Evolutionary conservation across 2,329 filamentous ascomycete genomes (phyloP).

Genomic region (Colletotrichum sansevieriae): DNA sequence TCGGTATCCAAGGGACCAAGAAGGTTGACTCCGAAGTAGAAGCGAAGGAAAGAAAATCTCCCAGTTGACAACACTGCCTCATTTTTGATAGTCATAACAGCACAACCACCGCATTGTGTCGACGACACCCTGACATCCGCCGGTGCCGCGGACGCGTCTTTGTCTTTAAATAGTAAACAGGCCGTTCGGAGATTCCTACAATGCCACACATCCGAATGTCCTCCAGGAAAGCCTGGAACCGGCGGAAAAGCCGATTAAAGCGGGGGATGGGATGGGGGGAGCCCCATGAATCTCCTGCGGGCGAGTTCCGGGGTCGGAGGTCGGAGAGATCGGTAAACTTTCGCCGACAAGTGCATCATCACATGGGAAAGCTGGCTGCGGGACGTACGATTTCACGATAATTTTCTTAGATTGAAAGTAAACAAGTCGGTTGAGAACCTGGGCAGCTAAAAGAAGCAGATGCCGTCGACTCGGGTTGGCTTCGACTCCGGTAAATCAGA

Average conservation of each 20-base stretch:
- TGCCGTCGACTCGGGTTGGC: neutral
- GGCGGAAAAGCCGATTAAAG: constrained; percentile 30
- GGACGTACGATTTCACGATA: constrained; percentile 16
- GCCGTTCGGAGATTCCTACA: constrained; percentile 19
- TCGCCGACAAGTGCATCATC: constrained; percentile 14
- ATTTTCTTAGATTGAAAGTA: neutral
- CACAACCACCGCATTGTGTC: too few species aligned
- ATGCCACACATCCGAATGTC: neutral
- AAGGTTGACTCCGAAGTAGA: too few species aligned
- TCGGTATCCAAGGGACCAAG: too few species aligned
- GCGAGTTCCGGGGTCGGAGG: constrained; percentile 31
- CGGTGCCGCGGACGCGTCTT: neutral
- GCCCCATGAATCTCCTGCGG: constrained; percentile 7
- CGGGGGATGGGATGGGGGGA: constrained; percentile 9
- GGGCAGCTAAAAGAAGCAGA: neutral
- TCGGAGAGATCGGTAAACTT: constrained; percentile 22
- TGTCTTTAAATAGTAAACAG: constrained; percentile 16
- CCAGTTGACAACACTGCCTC: neutral
- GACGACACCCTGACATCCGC: too few species aligned
- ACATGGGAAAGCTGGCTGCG: neutral
- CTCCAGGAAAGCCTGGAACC: neutral
- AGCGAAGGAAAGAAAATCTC: too few species aligned
- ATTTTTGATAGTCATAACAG: neutral
- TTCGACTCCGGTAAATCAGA: too few species aligned
- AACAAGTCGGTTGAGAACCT: neutral